Evolutionary conservation across 306 rosid genomes (phyloP), one percentile per base, ranked within the genome.

Genomic region (Abrus precatorius): DNA sequence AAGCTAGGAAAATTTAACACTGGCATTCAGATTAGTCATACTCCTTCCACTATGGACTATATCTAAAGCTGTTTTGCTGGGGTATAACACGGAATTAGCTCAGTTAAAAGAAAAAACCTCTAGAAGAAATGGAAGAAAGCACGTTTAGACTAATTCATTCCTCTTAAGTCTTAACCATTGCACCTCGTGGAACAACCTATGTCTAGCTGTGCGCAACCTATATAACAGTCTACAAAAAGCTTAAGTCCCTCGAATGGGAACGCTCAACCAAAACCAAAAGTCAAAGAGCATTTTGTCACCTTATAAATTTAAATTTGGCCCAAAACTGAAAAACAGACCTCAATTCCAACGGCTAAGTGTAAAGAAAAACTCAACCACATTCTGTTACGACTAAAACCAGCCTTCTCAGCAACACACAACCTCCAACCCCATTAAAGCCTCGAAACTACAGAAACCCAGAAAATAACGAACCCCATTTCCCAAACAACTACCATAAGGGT

Each of bases 391-490:
- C 62, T 68, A 66, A 80, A 66, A 72, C 69, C 61, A 66, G 1
- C 80, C 40, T 33, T 45, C 72, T 57, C 36, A 71, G 33, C 20
- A 64, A 65, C 45, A 68, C 77, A 74, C 14, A 79, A 79, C 45
- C 69, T 30, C 70, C 30, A 57, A 81, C 77, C 81, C 69, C 70
- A 49, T 34, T 27, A 34, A 72, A 80, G 36, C 59, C 65, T 76
- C 73, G n/a, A 66, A 82, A 48, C 20, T 13, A 63, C 53, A 61
- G 67, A 72, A 83, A 76, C 45, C 56, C 53, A 61, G 67, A 72
- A 83, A 76, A 47, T 71, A 38, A 67, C 9, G 60, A 72, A 63
- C 81, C 76, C 85, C 82, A 67, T 53, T 72, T 72, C 79, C 72
- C 69, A 27, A 63, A 66, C 14, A 83, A 57, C 43, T 7, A 77